phyloP scores from a whole-genome alignment of 1,284 basidiomycete species.

The Tilletia walkeri region DNA sequence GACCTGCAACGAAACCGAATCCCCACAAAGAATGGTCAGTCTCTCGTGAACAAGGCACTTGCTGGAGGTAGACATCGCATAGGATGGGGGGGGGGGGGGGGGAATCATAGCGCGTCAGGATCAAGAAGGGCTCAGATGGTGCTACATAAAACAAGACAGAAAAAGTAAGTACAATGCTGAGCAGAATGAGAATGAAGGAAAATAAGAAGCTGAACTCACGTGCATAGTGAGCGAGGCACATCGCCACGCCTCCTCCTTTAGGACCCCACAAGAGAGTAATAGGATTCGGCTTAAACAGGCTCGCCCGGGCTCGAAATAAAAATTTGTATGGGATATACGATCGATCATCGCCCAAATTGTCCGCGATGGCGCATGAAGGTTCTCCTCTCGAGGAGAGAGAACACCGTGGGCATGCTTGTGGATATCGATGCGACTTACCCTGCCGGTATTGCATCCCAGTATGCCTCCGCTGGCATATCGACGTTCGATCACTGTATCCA shows the following conservation, averaged over 20 bases:
- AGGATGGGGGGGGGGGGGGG: no score
- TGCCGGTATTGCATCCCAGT: no score
- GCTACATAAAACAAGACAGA: neutral
- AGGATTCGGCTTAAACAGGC: neutral
- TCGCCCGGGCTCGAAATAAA: constrained; percentile 13
- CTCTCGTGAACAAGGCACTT: no score
- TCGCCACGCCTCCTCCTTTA: neutral
- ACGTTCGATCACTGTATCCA: no score
- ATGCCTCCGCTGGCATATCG: no score
- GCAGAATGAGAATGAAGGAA: neutral
- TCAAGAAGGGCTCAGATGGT: constrained; percentile 4
- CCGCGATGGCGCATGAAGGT: neutral
- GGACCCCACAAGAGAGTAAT: no score
- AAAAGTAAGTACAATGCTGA: neutral
- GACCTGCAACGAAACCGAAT: no score
- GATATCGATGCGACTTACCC: no score
- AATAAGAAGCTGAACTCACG: neutral
- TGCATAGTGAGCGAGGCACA: constrained; percentile 17
- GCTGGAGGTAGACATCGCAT: no score
- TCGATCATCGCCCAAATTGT: constrained; percentile 8
- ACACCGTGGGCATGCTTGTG: neutral
- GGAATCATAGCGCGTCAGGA: no score
- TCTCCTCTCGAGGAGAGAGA: no score
- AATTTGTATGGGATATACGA: constrained; percentile 18
- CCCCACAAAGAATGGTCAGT: no score